Evolutionary conservation across 2,329 filamentous ascomycete genomes (phyloP), one percentile per base, ranked within the genome.

Genomic region (Diplodia scrobiculata): DNA sequence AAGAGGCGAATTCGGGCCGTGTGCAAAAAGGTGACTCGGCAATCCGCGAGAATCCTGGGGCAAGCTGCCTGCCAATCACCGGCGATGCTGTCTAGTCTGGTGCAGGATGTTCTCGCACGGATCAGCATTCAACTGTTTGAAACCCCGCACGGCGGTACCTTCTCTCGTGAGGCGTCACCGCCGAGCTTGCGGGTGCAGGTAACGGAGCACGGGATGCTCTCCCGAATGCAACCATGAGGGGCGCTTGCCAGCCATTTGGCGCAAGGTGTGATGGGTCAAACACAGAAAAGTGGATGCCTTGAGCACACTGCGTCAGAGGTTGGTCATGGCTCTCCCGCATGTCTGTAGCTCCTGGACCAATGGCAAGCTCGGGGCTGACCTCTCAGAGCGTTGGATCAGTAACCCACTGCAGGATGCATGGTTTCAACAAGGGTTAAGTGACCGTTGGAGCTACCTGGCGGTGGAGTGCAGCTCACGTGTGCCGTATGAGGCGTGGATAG

Each of bases 121-220:
- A 62, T 62, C 58, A 50, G 58, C 58, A 41, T 50, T 62, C 45
- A 62, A 62, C 45, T 45, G 58, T 36, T 62, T 62, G 58, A 62
- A 27, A 62, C 25, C 58, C 58, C 29, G 29, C 41, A 25, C 19
- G 45, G 7, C 29, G 45, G 58, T 62, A 50, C 45, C 11, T 47
- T 34, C 58, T 62, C 58, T 62, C 45, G 41, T 50, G 58, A 62
- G 58, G 58, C 58, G 27, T 50, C 41, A 50, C 58, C 58, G 29
- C 41, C 45, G 58, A 34, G 58, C 45, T 50, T 45, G 29, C 27
- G 25, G 58, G 45, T 27, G 45, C 41, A n/a, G 41, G 41, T 62
- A 62, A 62, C 58, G 58, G 58, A 36, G 34, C 2, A 50, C 45
- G 17, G 41, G 27, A 48, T 34, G 14, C 10, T 55, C 58, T 51